Conservation (phyloP, 2,329 filamentous ascomycete species). For the Knoxdaviesia proteae region DNA sequence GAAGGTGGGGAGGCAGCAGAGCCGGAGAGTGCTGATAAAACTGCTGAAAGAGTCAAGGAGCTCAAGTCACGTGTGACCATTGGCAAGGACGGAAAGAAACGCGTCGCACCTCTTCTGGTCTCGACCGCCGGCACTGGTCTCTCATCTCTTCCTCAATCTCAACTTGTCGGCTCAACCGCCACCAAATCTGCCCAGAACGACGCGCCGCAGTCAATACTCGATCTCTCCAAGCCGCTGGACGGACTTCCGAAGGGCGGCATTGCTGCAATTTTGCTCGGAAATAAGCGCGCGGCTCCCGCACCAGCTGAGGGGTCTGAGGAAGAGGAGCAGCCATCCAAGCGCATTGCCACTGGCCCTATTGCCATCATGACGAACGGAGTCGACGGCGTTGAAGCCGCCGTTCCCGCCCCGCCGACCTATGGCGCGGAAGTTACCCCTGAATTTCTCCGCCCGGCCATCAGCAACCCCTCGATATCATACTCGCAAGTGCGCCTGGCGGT, state of each 20-base stretch:
- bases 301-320: constrained; percentile 47
- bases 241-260: constrained; percentile 80
- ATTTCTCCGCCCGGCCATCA: constrained; percentile 68
- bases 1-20: constrained; percentile 11
- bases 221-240: constrained; percentile 85
- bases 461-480: constrained; percentile 61
- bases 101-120: constrained; percentile 77
- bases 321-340: constrained; percentile 30
- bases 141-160: constrained; percentile 73
- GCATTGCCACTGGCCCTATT: constrained; percentile 44
- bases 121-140: constrained; percentile 74
- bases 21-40: constrained; percentile 28
- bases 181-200: constrained; percentile 44
- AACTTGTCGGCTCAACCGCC: constrained; percentile 58
- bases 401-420: constrained; percentile 34
- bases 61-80: constrained; percentile 85
- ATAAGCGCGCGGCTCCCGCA: constrained; percentile 65
- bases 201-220: constrained; percentile 61
- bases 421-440: constrained; percentile 54
- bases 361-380: constrained; percentile 56
- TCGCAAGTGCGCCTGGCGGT: constrained; percentile 75
- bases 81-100: constrained; percentile 92
- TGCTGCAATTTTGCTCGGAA: constrained; percentile 68
- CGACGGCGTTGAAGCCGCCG: constrained; percentile 59
- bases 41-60: constrained; percentile 30